These are phyloP conservation scores for Coemansia aciculifera DNA, from an alignment of 192 early-diverging fungal species.

Conservation along the genomic window DNA sequence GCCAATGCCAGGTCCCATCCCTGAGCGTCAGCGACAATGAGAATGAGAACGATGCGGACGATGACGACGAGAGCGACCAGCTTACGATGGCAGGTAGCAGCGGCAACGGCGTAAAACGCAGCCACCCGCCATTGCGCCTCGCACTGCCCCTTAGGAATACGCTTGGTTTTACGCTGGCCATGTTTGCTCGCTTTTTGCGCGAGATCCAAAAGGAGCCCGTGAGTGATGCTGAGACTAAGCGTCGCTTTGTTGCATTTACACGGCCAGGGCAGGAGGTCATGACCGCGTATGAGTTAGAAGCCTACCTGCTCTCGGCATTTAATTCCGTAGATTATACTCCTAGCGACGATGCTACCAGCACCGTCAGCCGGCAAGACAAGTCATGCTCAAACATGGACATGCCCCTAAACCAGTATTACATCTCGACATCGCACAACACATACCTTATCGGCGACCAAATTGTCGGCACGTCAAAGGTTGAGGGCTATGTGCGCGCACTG, in stretches of 20 bases:
- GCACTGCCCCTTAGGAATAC: conserved; percentile 27
- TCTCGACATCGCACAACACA: conserved; percentile 90
- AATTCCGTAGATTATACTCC: conserved; percentile 24
- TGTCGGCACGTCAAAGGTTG: conserved; percentile 73
- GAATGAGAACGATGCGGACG: conserved; percentile 12
- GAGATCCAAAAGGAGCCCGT: conserved; percentile 44
- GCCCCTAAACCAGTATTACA: conserved; percentile 78
- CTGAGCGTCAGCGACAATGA: conserved; percentile 3
- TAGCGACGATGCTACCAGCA: neutral
- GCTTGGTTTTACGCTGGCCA: conserved; percentile 33
- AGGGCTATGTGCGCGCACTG: conserved; percentile 84
- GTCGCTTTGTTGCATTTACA: conserved; percentile 36
- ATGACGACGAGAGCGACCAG: conserved; percentile 19
- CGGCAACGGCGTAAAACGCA: neutral
- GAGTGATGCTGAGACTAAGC: conserved; percentile 20
- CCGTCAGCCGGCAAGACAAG: neutral
- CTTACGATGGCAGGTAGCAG: conserved; percentile 11
- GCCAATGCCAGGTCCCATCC: neutral
- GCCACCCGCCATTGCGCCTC: conserved; percentile 13
- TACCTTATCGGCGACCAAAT: conserved; percentile 86
- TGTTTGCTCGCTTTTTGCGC: conserved; percentile 45
- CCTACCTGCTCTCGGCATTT: conserved; percentile 39
- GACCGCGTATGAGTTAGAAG: conserved; percentile 48
- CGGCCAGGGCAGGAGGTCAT: conserved; percentile 22
- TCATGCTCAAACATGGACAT: conserved; percentile 43